phyloP scores from a whole-genome alignment of 2,329 filamentous ascomycete species.

The Orbilia ellipsospora region DNA sequence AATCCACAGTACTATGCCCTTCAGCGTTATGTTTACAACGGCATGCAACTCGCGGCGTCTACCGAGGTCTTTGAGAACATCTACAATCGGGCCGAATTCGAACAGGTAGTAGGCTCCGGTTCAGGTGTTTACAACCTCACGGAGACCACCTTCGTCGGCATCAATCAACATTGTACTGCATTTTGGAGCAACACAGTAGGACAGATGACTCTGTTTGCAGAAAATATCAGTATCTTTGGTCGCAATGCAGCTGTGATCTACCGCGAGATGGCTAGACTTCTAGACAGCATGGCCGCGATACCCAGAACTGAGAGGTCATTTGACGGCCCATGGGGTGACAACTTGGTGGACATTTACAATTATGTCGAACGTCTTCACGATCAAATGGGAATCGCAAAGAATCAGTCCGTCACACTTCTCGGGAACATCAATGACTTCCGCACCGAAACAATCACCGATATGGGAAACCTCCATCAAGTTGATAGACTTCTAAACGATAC shows the following conservation, averaged over 20 bases:
- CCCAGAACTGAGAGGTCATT: conserved; percentile 12
- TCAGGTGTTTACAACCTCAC: conserved; percentile 36
- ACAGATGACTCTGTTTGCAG: conserved; percentile 49
- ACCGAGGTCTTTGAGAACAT: conserved; percentile 35
- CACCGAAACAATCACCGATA: conserved; percentile 35
- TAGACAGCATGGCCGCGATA: conserved; percentile 29
- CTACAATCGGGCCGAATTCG: conserved; percentile 40
- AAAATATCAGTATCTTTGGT: conserved; percentile 48
- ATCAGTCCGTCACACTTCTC: conserved; percentile 32
- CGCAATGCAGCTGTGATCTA: conserved; percentile 34
- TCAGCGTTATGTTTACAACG: conserved; percentile 46
- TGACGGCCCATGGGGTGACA: conserved; percentile 21
- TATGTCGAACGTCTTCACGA: conserved; percentile 46
- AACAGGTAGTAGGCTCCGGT: conserved; percentile 26
- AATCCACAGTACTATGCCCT: conserved; percentile 35
- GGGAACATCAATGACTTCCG: conserved; percentile 46
- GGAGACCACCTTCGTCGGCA: conserved; percentile 32
- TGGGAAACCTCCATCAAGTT: conserved; percentile 46
- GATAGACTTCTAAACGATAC: conserved; percentile 38
- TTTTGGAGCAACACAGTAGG: conserved; percentile 50
- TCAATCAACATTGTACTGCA: conserved; percentile 35
- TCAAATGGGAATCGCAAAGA: conserved; percentile 44
- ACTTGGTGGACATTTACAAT: conserved; percentile 44
- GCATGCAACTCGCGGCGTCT: conserved; percentile 37
- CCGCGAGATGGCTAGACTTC: conserved; percentile 27